Evolutionary conservation across 2,329 filamentous ascomycete genomes (phyloP).

Genomic region (Nothophoma quercina): DNA sequence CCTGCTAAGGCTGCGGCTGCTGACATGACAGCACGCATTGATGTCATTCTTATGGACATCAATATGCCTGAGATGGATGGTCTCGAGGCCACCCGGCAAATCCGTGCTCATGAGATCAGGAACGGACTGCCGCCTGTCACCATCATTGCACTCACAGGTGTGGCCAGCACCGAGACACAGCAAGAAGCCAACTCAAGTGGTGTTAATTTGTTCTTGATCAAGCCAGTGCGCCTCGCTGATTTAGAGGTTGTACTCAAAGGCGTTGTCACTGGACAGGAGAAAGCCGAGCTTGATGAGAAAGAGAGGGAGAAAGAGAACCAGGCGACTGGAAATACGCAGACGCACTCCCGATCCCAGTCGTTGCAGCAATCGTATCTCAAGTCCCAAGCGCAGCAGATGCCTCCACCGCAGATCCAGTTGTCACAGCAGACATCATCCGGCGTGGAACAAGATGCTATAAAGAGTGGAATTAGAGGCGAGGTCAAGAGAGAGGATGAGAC

Average conservation of each 20-base stretch:
- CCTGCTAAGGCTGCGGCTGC: constrained; percentile 3
- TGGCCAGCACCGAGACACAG: constrained; percentile 59
- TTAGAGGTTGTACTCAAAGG: constrained; percentile 52
- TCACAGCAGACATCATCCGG: not conserved
- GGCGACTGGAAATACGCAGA: not conserved
- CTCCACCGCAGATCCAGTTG: constrained; percentile 5
- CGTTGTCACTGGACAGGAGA: constrained; percentile 40
- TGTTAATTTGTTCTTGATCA: constrained; percentile 63
- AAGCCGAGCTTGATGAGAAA: constrained; percentile 27
- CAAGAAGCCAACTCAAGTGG: constrained; percentile 62
- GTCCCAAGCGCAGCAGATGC: not conserved
- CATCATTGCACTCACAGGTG: constrained; percentile 62
- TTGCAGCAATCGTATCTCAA: constrained; percentile 1
- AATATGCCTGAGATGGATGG: constrained; percentile 52
- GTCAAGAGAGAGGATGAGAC: not conserved
- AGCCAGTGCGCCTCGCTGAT: constrained; percentile 58
- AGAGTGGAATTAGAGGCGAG: not conserved
- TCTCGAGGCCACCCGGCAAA: constrained; percentile 49
- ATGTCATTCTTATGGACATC: constrained; percentile 48
- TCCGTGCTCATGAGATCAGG: constrained; percentile 57
- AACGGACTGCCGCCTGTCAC: constrained; percentile 52
- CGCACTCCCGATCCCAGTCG: constrained; percentile 2
- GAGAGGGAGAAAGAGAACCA: constrained; percentile 18
- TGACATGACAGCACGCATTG: constrained; percentile 25
- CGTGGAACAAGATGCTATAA: not conserved